Evolutionary conservation across 306 rosid genomes (phyloP).

Genomic region (Acacia melanoxylon): DNA sequence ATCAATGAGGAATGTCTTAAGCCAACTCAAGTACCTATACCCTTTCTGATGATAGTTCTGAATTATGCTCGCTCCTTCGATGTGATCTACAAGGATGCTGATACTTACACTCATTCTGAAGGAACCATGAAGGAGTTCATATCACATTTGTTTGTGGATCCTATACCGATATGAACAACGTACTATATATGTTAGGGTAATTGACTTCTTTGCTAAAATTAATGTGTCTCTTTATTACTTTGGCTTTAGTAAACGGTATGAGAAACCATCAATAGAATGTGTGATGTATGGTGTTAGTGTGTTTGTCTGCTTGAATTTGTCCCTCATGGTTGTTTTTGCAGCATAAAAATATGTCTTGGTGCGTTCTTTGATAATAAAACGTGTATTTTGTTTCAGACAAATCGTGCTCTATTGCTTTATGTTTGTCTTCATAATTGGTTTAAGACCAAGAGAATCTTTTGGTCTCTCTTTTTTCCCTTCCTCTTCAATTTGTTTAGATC

Average conservation of each 20-base stretch:
- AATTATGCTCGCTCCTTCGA: background rate
- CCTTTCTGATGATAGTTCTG: background rate
- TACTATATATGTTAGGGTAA: background rate
- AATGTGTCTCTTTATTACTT: background rate
- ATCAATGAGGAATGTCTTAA: background rate
- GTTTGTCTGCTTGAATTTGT: background rate
- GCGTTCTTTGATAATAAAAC: background rate
- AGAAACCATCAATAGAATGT: background rate
- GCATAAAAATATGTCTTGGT: background rate
- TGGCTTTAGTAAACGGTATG: background rate
- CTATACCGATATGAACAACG: background rate
- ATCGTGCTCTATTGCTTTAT: background rate
- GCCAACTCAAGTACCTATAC: background rate
- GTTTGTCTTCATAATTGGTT: too few species aligned
- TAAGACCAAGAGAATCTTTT: too few species aligned
- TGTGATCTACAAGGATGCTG: slow-evolving; percentile 1
- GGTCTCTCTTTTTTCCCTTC: too few species aligned
- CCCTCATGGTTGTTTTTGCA: background rate
- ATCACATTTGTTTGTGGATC: background rate
- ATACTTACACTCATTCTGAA: slow-evolving; percentile 5
- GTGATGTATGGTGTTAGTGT: background rate
- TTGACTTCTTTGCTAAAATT: background rate
- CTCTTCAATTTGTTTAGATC: too few species aligned
- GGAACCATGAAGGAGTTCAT: background rate
- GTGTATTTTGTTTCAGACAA: too few species aligned